Evolutionary conservation across 257 asterid genomes (phyloP).

Genomic region (Capsicum chinense): DNA sequence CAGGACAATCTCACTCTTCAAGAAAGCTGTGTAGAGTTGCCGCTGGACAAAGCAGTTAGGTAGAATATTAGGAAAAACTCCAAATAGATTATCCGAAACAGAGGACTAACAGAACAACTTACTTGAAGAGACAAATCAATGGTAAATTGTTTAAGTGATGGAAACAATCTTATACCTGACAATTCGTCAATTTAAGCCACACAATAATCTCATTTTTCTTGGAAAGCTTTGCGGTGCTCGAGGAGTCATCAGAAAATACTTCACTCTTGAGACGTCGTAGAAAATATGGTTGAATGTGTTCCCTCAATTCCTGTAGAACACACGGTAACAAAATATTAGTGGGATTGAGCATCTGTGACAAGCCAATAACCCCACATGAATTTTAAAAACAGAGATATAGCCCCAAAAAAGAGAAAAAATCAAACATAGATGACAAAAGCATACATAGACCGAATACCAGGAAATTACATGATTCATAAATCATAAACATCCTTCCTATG

Average conservation of each 20-base stretch:
- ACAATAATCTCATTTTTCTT: slow-evolving; percentile 92
- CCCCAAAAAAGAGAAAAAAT: background rate
- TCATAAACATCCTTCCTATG: background rate
- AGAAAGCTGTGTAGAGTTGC: slow-evolving; percentile 85
- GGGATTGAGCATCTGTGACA: slow-evolving; percentile 5
- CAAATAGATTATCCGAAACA: slow-evolving; percentile 6
- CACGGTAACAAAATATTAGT: background rate
- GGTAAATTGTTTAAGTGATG: slow-evolving; percentile 8
- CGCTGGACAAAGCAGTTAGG: slow-evolving; percentile 57
- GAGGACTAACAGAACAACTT: background rate
- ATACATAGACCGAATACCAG: slow-evolving; percentile 15
- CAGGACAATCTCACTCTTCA: slow-evolving; percentile 89
- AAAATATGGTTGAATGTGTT: slow-evolving; percentile 87
- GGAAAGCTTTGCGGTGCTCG: slow-evolving; percentile 57
- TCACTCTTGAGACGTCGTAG: slow-evolving; percentile 92
- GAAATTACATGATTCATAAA: background rate
- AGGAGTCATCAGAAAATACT: slow-evolving; percentile 56
- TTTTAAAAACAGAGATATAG: background rate
- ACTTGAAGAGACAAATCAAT: background rate
- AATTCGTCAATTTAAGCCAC: slow-evolving; percentile 81
- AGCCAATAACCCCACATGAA: background rate
- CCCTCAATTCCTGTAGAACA: slow-evolving; percentile 68
- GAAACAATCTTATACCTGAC: slow-evolving; percentile 63
- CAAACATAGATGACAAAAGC: background rate
- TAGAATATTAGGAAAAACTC: background rate